A percentile compares a stretch with the other conserved stretches of the same genome.
phyloP scores from a whole-genome alignment of 148 eudicot genomes.

The Tetragonia tetragonoides region DNA sequence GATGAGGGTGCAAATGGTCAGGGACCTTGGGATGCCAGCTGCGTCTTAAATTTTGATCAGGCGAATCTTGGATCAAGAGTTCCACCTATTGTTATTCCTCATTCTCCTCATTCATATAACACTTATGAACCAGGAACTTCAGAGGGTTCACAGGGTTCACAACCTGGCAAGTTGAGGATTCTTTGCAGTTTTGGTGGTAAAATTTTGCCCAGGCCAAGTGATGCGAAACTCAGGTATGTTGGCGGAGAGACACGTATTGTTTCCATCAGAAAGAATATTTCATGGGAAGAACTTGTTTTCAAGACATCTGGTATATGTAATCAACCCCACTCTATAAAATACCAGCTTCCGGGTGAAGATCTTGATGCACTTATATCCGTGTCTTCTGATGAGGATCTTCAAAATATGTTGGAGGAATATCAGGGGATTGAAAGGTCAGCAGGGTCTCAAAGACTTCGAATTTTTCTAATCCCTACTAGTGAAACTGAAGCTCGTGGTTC shows the following conservation, averaged over 20 bases:
- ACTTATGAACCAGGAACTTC: constrained; percentile 42
- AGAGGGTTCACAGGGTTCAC: constrained; percentile 51
- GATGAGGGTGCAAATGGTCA: constrained; percentile 33
- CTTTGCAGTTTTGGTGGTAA: constrained; percentile 94
- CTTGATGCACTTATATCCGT: constrained; percentile 94
- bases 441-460: constrained; percentile 74
- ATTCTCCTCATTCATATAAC: constrained; percentile 34
- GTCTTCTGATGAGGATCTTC: constrained; percentile 89
- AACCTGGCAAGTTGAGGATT: constrained; percentile 69
- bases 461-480: constrained; percentile 68
- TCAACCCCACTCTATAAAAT: constrained; percentile 76
- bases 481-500: constrained; percentile 50
- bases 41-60: constrained; percentile 31
- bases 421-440: constrained; percentile 54
- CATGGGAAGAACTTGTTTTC: constrained; percentile 67
- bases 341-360: constrained; percentile 97
- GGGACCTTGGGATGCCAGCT: constrained; percentile 33
- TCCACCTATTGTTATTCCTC: constrained; percentile 38
- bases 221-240: constrained; percentile 87
- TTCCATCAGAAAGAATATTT: constrained; percentile 56
- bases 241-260: constrained; percentile 92
- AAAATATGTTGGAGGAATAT: constrained; percentile 92
- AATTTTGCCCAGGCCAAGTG: constrained; percentile 91
- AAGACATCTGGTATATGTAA: constrained; percentile 69
- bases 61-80: constrained; percentile 33